A percentile compares a stretch with the other conserved stretches of the same genome.
These are phyloP conservation scores for Coleophoma eucalyptorum DNA, from an alignment of 2,329 filamentous ascomycete species.

Conservation along the genomic window DNA sequence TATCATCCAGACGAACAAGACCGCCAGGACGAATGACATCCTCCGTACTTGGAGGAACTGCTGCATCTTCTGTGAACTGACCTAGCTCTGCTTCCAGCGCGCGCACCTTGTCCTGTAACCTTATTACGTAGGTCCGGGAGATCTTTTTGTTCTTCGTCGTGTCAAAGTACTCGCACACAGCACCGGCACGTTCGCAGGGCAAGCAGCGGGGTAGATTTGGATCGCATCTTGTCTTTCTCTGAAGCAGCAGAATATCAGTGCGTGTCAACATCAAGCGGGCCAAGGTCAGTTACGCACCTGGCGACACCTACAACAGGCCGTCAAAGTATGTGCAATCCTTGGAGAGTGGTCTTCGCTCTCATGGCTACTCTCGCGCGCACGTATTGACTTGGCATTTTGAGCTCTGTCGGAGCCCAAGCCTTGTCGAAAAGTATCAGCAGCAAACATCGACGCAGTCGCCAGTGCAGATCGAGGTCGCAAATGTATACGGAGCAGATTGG, in stretches of 20 bases:
- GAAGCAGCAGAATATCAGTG: constrained; percentile 9
- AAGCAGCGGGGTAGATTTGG: constrained; percentile 86
- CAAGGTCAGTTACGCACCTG: constrained; percentile 49
- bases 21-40: constrained; percentile 85
- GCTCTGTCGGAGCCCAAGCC: constrained; percentile 38
- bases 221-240: constrained; percentile 97
- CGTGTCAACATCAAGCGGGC: constrained; percentile 3
- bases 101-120: constrained; percentile 81
- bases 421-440: constrained; percentile 55
- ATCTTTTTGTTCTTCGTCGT: constrained; percentile 82
- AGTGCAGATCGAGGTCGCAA: no score
- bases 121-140: constrained; percentile 87
- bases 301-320: constrained; percentile 75
- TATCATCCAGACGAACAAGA: constrained; percentile 78
- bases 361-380: constrained; percentile 25
- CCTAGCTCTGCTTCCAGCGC: constrained; percentile 78
- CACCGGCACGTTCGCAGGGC: constrained; percentile 88
- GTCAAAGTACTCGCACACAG: constrained; percentile 93
- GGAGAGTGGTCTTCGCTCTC: constrained; percentile 49
- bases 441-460: constrained; percentile 45
- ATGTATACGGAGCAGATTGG: no score
- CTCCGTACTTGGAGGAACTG: constrained; percentile 68
- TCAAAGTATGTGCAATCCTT: constrained; percentile 74
- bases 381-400: constrained; percentile 23
- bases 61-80: constrained; percentile 74